Percentiles rank a stretch among this genome's conserved stretches.
These are phyloP conservation scores for Trichoderma sp. DNA, from an alignment of 2,329 filamentous ascomycete species.

Conservation along the genomic window DNA sequence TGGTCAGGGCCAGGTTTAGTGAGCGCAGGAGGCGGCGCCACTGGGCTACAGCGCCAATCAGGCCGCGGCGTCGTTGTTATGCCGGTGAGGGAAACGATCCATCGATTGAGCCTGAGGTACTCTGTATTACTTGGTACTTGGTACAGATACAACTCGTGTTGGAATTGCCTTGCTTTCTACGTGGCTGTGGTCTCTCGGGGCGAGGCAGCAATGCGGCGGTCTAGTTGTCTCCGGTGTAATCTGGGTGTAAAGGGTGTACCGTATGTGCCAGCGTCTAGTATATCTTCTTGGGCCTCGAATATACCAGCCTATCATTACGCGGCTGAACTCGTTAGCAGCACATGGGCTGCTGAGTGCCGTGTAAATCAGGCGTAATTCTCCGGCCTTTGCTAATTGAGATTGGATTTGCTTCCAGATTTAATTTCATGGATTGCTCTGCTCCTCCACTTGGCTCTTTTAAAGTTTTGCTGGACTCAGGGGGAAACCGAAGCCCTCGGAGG, in stretches of 20 bases:
- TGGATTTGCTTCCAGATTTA: background rate
- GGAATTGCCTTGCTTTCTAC: background rate
- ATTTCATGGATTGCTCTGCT: background rate
- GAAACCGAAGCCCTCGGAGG: background rate
- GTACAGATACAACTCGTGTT: background rate
- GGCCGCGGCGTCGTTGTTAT: background rate
- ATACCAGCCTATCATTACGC: background rate
- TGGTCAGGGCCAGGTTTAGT: background rate
- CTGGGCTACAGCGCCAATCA: slow-evolving; percentile 13
- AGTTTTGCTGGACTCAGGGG: slow-evolving; percentile 14
- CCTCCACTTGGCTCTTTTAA: background rate
- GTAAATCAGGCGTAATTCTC: background rate
- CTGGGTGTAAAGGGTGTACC: background rate
- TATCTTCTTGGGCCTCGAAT: background rate
- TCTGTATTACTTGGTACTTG: background rate
- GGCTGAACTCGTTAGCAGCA: background rate
- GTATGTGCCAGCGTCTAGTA: background rate
- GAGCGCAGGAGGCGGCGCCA: slow-evolving; percentile 2
- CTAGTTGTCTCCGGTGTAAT: background rate
- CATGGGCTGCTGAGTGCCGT: background rate
- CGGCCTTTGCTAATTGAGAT: background rate
- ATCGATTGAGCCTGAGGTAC: background rate
- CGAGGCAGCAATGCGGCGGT: background rate
- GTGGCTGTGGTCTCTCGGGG: background rate
- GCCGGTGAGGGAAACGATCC: background rate